Evolutionary conservation across 306 rosid genomes (phyloP), one percentile per base, ranked within the genome.

Genomic region (Rosa chinensis): DNA sequence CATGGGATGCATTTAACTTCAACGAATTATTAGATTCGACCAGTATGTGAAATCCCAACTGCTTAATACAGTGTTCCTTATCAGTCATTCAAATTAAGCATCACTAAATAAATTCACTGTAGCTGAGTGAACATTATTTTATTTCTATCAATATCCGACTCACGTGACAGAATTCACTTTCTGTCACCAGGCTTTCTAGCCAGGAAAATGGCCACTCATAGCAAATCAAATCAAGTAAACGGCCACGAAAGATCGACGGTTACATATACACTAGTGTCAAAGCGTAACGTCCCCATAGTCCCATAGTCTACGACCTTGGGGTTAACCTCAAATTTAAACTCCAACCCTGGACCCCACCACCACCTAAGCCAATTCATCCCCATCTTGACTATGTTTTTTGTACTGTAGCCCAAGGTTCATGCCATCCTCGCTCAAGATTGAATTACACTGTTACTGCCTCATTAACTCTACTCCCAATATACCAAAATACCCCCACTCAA

Each of bases 381-480:
- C 70, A n/a, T 16, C 18, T 61, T 61, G 78, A 75, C 78, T 3
- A 6, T 6, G 37, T 23, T 61, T n/a, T 62, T 62, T 58, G 79
- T 47, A n/a, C 48, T 47, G 13, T 47, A 32, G 17, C 62, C 6
- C 40, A 35, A 47, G 5, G 32, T 42, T 59, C 55, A 58, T 42
- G 43, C 47, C 20, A 18, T 0, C 20, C 59, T 25, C 37, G 71
- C 72, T 17, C 2, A 6, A 62, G 13, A 5, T 25, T 63, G 5
- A 58, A 63, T 63, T 28, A 63, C 42, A 4, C 68, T 63, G 12
- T 61, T 25, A 62, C 67, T 20, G n/a, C 14, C 14, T 58, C 35
- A 20, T 43, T 21, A 43, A 44, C 11, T 35, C 73, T 70, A 21
- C 21, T 70, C 2, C 16, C 10, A 35, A 59, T 21, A 42, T 75